Evolutionary conservation across 2,329 filamentous ascomycete genomes (phyloP).

Genomic region (Nigrospora sphaerica): DNA sequence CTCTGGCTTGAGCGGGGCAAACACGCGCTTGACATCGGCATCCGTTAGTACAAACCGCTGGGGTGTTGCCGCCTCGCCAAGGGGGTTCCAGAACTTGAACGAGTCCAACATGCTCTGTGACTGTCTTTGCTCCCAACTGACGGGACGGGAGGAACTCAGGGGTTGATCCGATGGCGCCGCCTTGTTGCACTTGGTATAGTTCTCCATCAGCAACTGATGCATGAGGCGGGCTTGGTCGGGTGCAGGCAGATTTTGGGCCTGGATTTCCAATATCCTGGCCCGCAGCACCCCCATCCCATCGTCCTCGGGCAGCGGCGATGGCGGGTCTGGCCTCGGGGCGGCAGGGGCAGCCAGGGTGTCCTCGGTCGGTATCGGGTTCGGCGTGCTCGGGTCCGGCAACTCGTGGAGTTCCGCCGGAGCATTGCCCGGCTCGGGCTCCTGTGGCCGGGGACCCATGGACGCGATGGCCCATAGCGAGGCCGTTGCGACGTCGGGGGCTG

Average conservation of each 20-base stretch:
- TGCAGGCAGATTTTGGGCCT: constrained; percentile 49
- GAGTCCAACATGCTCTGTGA: constrained; percentile 42
- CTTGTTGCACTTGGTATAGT: constrained; percentile 45
- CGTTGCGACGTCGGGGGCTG: neutral
- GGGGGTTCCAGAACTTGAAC: constrained; percentile 46
- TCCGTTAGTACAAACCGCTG: constrained; percentile 45
- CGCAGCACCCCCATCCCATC: constrained; percentile 69
- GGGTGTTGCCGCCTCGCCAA: constrained; percentile 27
- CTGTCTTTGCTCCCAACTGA: constrained; percentile 30
- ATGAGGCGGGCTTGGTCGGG: constrained; percentile 65
- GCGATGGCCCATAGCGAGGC: neutral
- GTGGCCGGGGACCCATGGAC: neutral
- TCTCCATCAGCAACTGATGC: constrained; percentile 64
- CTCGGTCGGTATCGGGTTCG: neutral
- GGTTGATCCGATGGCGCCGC: constrained; percentile 17
- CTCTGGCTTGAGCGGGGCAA: constrained; percentile 46
- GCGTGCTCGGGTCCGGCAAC: neutral
- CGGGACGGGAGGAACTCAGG: constrained; percentile 30
- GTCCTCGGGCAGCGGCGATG: constrained; percentile 56
- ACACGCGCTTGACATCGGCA: constrained; percentile 62
- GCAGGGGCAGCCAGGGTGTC: neutral
- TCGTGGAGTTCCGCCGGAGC: too few species aligned
- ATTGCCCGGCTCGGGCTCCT: too few species aligned
- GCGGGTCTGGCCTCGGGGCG: constrained; percentile 3
- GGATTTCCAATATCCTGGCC: constrained; percentile 61